Evolutionary conservation across 345 rosid genomes (phyloP).

Genomic region (Salix viminalis): DNA sequence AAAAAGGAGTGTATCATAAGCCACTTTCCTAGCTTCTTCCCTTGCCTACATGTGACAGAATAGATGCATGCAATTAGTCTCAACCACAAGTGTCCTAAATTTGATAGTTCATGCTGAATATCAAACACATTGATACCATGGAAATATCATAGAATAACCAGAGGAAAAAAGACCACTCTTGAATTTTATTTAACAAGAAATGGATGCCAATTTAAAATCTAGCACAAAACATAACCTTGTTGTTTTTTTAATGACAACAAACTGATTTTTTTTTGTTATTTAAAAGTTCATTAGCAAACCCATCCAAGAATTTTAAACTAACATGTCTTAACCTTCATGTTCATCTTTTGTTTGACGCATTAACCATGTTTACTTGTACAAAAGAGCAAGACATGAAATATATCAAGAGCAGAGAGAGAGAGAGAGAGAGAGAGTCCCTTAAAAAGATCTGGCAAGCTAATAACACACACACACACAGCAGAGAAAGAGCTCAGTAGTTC

Average conservation of each 20-base stretch:
- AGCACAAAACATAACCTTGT: not conserved
- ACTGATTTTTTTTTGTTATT: not conserved
- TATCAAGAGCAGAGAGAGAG: too few relatives aligned
- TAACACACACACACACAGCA: not conserved
- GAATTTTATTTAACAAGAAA: too few relatives aligned
- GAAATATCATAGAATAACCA: not conserved
- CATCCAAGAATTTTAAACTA: too few relatives aligned
- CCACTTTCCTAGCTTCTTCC: conserved; percentile 73
- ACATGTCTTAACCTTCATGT: too few relatives aligned
- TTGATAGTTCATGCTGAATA: not conserved
- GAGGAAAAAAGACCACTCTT: too few relatives aligned
- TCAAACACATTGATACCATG: not conserved
- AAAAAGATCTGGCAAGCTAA: not conserved
- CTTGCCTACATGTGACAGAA: conserved; percentile 43
- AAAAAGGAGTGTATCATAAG: conserved; percentile 62
- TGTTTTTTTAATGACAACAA: not conserved
- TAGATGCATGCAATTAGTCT: conserved; percentile 1
- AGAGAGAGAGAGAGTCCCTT: not conserved
- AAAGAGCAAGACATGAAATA: too few relatives aligned
- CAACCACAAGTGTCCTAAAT: not conserved
- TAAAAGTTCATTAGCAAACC: not conserved
- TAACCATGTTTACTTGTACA: too few relatives aligned
- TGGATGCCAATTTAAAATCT: not conserved
- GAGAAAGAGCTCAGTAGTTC: not conserved
- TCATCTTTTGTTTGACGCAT: too few relatives aligned